Evolutionary conservation across 768 basidiomycete species (phyloP).

Genomic region (Tulasnella sp.): DNA sequence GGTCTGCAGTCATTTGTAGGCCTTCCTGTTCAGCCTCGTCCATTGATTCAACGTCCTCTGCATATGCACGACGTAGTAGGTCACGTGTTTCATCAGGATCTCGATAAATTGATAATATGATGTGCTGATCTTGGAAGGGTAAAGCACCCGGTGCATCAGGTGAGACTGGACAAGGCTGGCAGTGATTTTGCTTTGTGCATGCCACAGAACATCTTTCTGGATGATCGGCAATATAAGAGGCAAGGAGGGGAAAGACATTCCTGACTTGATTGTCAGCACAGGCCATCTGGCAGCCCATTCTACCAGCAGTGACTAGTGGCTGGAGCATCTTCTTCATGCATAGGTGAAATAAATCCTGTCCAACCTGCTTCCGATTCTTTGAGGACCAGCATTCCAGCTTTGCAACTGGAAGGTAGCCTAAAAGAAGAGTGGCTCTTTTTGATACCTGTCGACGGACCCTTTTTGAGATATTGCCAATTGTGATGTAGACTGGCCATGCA

Average conservation of each 20-base stretch:
- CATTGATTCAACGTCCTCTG: conserved; percentile 22
- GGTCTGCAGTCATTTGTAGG: conserved; percentile 19
- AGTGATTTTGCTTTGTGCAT: conserved; percentile 16
- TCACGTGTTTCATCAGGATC: background rate
- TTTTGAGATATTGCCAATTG: conserved; percentile 34
- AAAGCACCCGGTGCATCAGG: conserved; percentile 14
- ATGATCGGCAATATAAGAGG: conserved; percentile 21
- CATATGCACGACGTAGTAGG: too few relatives aligned
- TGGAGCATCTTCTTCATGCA: background rate
- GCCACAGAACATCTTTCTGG: conserved; percentile 21
- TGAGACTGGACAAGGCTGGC: conserved; percentile 12
- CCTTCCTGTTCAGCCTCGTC: conserved; percentile 19
- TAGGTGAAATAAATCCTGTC: background rate
- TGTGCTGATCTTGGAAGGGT: background rate
- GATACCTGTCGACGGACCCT: conserved; percentile 29
- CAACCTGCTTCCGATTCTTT: background rate
- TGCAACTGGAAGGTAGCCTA: conserved; percentile 32
- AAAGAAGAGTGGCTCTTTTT: conserved; percentile 24
- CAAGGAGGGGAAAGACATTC: conserved; percentile 19
- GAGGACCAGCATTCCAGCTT: conserved; percentile 21
- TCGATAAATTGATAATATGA: background rate
- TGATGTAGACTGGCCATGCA: conserved; percentile 37
- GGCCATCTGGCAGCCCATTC: background rate
- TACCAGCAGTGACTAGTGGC: background rate
- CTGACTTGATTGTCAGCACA: conserved; percentile 3